Conservation (phyloP, 164 flowering plant genomes). For the Berberis thunbergii region DNA sequence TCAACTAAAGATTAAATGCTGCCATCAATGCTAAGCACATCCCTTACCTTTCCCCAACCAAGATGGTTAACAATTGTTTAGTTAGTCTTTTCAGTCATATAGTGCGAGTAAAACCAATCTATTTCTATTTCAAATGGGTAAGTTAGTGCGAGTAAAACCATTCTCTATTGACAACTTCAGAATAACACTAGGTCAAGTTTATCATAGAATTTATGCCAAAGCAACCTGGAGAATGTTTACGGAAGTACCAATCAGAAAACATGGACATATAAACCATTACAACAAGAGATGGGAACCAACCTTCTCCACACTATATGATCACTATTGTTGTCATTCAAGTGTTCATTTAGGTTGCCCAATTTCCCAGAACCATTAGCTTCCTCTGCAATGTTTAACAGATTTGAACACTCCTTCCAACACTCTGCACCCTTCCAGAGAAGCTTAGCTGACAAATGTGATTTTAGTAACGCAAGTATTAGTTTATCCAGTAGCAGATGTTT, state of each 20-base stretch:
- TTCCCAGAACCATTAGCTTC: constrained; percentile 23
- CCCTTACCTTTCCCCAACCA: too few species aligned
- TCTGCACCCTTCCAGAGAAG: constrained; percentile 79
- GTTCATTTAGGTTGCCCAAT: constrained; percentile 9
- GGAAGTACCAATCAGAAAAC: neutral
- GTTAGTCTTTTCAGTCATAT: too few species aligned
- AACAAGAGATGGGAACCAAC: constrained; percentile 24
- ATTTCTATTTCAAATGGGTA: too few species aligned
- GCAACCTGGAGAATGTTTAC: too few species aligned
- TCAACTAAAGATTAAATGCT: too few species aligned
- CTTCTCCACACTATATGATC: constrained; percentile 56
- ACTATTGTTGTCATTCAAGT: constrained; percentile 9
- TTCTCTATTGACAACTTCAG: too few species aligned
- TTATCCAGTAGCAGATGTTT: neutral
- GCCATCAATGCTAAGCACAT: too few species aligned
- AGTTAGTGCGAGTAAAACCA: too few species aligned
- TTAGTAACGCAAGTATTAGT: constrained; percentile 8
- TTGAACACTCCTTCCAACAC: constrained; percentile 75
- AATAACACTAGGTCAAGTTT: too few species aligned
- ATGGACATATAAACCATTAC: neutral
- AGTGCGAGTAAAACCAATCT: too few species aligned
- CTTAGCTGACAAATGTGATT: constrained; percentile 47
- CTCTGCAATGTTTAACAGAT: constrained; percentile 65
- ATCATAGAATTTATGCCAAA: too few species aligned
- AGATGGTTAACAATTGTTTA: too few species aligned